These are phyloP conservation scores for Ustilago hordei DNA, from an alignment of 1,284 basidiomycete species.

Conservation along the genomic window DNA sequence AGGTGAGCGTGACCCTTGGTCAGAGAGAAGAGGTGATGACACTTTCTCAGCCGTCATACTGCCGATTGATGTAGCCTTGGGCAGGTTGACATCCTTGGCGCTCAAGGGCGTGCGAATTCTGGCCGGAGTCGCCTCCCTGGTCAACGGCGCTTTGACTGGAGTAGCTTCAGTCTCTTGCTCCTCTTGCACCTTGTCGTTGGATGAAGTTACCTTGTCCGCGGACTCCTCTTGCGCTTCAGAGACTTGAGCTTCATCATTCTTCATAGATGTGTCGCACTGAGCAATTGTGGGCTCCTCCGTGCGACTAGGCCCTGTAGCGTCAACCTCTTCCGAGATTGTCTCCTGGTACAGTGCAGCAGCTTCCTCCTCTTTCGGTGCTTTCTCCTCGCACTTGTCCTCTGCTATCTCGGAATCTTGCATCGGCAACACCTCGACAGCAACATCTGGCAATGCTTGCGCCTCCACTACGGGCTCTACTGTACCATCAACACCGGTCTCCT, in stretches of 20 bases:
- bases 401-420: not conserved
- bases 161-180: conserved; percentile 2
- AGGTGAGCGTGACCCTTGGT: not conserved
- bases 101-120: conserved; percentile 24
- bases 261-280: not conserved
- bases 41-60: conserved; percentile 9
- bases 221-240: not conserved
- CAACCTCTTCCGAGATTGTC: not conserved
- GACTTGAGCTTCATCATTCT: not conserved
- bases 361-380: not conserved
- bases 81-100: conserved; percentile 30
- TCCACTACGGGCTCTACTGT: not conserved
- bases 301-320: not conserved
- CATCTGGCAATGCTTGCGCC: not conserved
- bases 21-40: not conserved
- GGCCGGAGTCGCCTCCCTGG: not conserved
- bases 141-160: not conserved
- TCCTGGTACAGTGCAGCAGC: not conserved
- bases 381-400: not conserved
- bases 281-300: too few relatives aligned
- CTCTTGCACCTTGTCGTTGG: not conserved
- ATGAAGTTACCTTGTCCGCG: not conserved
- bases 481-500: not conserved
- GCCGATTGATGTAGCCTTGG: not conserved
- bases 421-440: not conserved